A percentile compares a stretch with the other conserved stretches of the same genome.
Evolutionary conservation across 106 monocot genomes (phyloP).

Genomic region (Alisma plantagoaquatica): DNA sequence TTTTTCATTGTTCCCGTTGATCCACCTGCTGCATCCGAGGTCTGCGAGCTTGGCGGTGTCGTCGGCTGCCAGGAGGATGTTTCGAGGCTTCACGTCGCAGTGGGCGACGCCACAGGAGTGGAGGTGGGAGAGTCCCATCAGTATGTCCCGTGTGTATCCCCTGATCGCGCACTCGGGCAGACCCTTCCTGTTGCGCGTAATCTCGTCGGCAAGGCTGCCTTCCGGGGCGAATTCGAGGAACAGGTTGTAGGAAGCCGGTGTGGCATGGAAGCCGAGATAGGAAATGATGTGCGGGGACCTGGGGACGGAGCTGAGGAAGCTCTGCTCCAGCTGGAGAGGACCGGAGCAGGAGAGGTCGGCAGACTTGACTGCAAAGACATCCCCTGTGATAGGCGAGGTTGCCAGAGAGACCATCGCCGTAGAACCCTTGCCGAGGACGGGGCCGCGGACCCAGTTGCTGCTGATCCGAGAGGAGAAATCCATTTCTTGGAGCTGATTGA

Average conservation of each 20-base stretch:
- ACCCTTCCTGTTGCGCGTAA: neutral
- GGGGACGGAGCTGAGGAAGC: slow-evolving; percentile 12
- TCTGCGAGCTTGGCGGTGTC: neutral
- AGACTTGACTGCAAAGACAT: too few relatives aligned
- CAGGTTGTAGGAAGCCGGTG: slow-evolving; percentile 14
- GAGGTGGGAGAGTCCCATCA: too few relatives aligned
- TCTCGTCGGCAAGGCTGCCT: slow-evolving; percentile 1
- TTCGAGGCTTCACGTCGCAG: slow-evolving; percentile 42
- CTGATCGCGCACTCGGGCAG: slow-evolving; percentile 15
- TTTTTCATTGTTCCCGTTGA: slow-evolving; percentile 44
- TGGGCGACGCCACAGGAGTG: too few relatives aligned
- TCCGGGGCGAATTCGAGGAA: neutral
- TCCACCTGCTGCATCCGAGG: slow-evolving; percentile 24
- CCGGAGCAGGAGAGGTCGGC: slow-evolving; percentile 17
- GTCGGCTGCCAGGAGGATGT: slow-evolving; percentile 37
- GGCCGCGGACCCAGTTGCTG: too few relatives aligned
- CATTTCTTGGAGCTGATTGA: slow-evolving; percentile 5
- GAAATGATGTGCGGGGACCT: neutral
- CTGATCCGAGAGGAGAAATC: too few relatives aligned
- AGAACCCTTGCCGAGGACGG: too few relatives aligned
- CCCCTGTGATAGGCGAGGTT: too few relatives aligned
- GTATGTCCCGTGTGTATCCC: too few relatives aligned
- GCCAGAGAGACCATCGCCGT: too few relatives aligned
- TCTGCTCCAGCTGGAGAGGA: slow-evolving; percentile 17
- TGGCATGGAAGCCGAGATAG: too few relatives aligned